phyloP scores from a whole-genome alignment of 202 grass and related monocot species.

The Musa balbisiana region DNA sequence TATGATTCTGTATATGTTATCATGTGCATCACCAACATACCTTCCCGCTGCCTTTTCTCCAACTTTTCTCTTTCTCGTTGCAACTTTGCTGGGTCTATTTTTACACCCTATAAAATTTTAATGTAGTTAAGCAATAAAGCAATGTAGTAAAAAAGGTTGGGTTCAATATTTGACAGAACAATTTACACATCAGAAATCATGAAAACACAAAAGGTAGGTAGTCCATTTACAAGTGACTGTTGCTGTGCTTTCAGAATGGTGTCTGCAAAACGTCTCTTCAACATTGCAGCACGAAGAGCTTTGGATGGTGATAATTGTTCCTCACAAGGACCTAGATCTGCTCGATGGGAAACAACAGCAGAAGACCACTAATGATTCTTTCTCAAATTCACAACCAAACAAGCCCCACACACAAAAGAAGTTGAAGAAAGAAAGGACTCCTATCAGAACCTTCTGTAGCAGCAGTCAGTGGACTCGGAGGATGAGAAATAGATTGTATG shows the following conservation, averaged over 20 bases:
- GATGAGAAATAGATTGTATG: slow-evolving; percentile 9
- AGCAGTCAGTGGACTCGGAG: slow-evolving; percentile 28
- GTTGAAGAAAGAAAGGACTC: background rate
- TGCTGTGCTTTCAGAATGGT: slow-evolving; percentile 81
- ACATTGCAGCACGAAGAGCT: slow-evolving; percentile 59
- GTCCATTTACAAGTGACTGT: slow-evolving; percentile 41
- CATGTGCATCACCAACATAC: slow-evolving; percentile 18
- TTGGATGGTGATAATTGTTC: slow-evolving; percentile 61
- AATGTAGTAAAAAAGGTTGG: background rate
- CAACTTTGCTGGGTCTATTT: slow-evolving; percentile 60
- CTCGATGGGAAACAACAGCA: slow-evolving; percentile 21
- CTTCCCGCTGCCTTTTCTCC: slow-evolving; percentile 69
- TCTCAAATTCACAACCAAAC: background rate
- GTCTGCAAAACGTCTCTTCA: slow-evolving; percentile 66
- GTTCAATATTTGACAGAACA: background rate
- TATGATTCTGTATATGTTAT: background rate
- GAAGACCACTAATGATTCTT: background rate
- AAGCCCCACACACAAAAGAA: background rate
- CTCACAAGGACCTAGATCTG: slow-evolving; percentile 28
- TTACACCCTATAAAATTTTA: slow-evolving; percentile 38
- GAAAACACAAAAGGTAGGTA: slow-evolving; percentile 3
- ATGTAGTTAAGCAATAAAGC: background rate
- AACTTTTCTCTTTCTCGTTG: slow-evolving; percentile 62
- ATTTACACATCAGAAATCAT: background rate
- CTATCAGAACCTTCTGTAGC: slow-evolving; percentile 37